phyloP scores from a whole-genome alignment of 805 yeast species.

The Maudiozyma serrabonitensis region DNA sequence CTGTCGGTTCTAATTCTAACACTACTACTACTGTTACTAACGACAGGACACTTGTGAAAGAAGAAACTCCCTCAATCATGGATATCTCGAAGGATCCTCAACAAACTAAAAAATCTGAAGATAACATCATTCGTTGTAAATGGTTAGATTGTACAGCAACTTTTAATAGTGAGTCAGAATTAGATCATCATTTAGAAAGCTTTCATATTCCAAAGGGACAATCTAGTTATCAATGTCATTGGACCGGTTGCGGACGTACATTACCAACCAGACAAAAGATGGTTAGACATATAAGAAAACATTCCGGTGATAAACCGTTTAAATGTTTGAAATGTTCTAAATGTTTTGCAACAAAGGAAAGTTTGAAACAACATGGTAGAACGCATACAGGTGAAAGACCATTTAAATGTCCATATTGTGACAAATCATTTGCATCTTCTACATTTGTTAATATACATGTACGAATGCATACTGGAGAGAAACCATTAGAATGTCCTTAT shows the following conservation, averaged over 20 bases:
- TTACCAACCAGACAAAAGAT: slow-evolving; percentile 82
- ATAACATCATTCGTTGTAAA: slow-evolving; percentile 9
- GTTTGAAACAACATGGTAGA: slow-evolving; percentile 72
- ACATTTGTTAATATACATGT: slow-evolving; percentile 76
- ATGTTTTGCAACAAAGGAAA: slow-evolving; percentile 65
- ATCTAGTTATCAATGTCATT: slow-evolving; percentile 56
- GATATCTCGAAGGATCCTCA: too few relatives aligned
- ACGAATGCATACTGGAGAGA: slow-evolving; percentile 84
- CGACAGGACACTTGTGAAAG: too few relatives aligned
- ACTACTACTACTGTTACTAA: not conserved
- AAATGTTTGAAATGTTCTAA: slow-evolving; percentile 61
- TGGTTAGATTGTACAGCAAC: slow-evolving; percentile 38
- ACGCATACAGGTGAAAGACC: slow-evolving; percentile 90
- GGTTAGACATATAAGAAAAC: slow-evolving; percentile 77
- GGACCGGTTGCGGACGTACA: slow-evolving; percentile 68
- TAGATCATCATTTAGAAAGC: slow-evolving; percentile 61
- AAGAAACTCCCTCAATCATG: too few relatives aligned
- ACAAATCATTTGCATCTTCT: slow-evolving; percentile 70
- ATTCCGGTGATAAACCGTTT: slow-evolving; percentile 77
- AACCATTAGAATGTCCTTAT: slow-evolving; percentile 72
- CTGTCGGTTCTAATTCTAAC: not conserved
- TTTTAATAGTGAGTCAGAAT: slow-evolving; percentile 46
- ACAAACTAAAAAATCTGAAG: not conserved
- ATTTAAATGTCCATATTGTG: slow-evolving; percentile 61
- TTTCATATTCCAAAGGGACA: slow-evolving; percentile 70